These are phyloP conservation scores for Apiospora arundinis DNA, from an alignment of 2,329 filamentous ascomycete species.

Conservation along the genomic window DNA sequence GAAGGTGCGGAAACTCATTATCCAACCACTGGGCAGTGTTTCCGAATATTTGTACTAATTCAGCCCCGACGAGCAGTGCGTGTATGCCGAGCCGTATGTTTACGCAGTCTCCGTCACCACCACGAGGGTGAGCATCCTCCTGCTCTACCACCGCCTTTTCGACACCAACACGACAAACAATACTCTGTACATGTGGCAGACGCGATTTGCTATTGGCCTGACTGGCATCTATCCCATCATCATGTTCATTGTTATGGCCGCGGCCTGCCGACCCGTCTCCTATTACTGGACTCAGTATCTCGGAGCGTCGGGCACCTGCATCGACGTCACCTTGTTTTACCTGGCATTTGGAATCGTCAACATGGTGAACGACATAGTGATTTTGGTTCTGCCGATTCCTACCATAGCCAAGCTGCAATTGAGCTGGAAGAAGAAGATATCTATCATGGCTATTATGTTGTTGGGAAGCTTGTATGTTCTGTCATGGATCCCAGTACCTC, in stretches of 20 bases:
- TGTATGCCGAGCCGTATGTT: constrained; percentile 40
- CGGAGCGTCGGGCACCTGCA: constrained; percentile 34
- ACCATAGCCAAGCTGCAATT: constrained; percentile 39
- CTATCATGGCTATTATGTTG: constrained; percentile 38
- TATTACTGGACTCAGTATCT: constrained; percentile 37
- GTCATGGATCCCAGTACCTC: constrained; percentile 17
- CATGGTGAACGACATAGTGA: constrained; percentile 40
- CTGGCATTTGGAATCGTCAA: constrained; percentile 37
- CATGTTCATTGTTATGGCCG: constrained; percentile 32
- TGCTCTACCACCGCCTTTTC: constrained; percentile 42
- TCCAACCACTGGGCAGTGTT: background rate
- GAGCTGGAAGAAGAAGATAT: constrained; percentile 35
- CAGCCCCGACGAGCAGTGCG: constrained; percentile 29
- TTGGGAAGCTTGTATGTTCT: constrained; percentile 39
- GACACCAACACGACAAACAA: constrained; percentile 33
- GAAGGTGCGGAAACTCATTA: constrained; percentile 24
- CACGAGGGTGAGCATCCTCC: constrained; percentile 40
- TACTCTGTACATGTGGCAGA: constrained; percentile 30
- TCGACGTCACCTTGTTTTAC: constrained; percentile 35
- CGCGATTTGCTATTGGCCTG: constrained; percentile 33
- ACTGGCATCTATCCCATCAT: constrained; percentile 35
- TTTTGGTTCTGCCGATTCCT: constrained; percentile 39
- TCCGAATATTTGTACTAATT: background rate
- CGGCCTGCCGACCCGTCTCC: constrained; percentile 32
- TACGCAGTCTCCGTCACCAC: constrained; percentile 39